Evolutionary conservation across 2,329 filamentous ascomycete species (phyloP), one percentile per base, ranked within the genome.

Genomic region (Dissoconium aciculare): DNA sequence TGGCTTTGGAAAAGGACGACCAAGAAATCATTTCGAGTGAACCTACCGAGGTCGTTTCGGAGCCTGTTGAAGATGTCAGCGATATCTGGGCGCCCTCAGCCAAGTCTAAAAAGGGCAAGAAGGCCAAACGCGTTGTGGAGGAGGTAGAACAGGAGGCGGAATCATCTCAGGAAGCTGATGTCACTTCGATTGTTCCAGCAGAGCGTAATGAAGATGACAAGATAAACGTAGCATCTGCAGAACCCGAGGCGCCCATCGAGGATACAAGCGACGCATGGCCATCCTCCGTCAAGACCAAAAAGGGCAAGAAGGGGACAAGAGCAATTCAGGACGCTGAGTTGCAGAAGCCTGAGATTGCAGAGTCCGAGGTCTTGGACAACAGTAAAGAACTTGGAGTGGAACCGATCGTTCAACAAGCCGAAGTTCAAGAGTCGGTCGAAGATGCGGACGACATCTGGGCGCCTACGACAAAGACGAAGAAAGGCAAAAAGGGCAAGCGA

Each of bases 271-370:
- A n/a, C n/a, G n/a, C n/a, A n/a, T n/a, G n/a, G n/a, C n/a, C n/a
- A n/a, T 8, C 19, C 8, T n/a, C 19, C 8, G n/a, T n/a, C n/a
- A 46, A 39, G 34, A 35, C 40, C 12, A 51, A 50, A 42, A 54
- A 53, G 33, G 41, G 41, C 28, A 56, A 54, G 44, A 54, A 48
- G 31, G 33, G 38, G 33, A 17, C 12, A 19, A n/a, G 8, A n/a
- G 8, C 19, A 8, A n/a, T 8, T 8, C 8, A 8, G 8, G n/a
- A 8, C 19, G n/a, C 19, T n/a, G n/a, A n/a, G n/a, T n/a, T n/a
- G n/a, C n/a, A n/a, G n/a, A n/a, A n/a, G n/a, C n/a, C n/a, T n/a
- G n/a, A n/a, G 11, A 19, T 15, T 25, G 25, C 10, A 13, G 15
- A 12, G 9, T 17, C 14, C 5, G 11, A 24, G 6, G 26, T 28